A percentile compares a stretch with the other conserved stretches of the same genome.
These are phyloP conservation scores for Malus hybrid DNA, from an alignment of 331 rosid genomes.

Conservation along the genomic window DNA sequence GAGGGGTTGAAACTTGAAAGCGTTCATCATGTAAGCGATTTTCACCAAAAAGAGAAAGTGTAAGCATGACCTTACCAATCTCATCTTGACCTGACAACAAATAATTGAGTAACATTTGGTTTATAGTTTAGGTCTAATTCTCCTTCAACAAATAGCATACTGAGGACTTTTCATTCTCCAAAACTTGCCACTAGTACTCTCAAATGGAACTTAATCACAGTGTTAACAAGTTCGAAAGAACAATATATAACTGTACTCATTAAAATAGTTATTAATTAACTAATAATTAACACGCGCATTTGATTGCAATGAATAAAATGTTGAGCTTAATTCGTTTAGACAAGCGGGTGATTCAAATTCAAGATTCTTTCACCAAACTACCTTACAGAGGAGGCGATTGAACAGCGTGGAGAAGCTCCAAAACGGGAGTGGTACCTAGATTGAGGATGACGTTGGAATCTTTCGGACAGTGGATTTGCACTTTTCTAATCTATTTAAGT, in stretches of 20 bases:
- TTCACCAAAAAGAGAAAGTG: neutral
- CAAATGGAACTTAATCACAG: neutral
- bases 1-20: neutral
- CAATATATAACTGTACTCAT: neutral
- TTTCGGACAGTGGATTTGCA: no score
- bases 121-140: neutral
- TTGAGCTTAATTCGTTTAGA: neutral
- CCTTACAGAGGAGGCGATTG: no score
- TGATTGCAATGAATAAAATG: neutral
- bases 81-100: neutral
- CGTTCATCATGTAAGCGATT: no score
- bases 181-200: neutral
- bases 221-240: neutral
- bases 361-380: no score
- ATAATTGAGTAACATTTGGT: neutral
- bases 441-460: no score
- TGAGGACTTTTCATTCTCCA: neutral
- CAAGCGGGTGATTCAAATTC: no score
- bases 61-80: neutral
- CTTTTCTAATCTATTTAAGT: no score
- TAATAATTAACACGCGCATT: neutral
- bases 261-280: neutral
- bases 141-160: neutral
- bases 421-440: no score
- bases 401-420: no score